These are phyloP conservation scores for Thozetella sp. DNA, from an alignment of 495 filamentous ascomycete genomes.

Conservation along the genomic window DNA sequence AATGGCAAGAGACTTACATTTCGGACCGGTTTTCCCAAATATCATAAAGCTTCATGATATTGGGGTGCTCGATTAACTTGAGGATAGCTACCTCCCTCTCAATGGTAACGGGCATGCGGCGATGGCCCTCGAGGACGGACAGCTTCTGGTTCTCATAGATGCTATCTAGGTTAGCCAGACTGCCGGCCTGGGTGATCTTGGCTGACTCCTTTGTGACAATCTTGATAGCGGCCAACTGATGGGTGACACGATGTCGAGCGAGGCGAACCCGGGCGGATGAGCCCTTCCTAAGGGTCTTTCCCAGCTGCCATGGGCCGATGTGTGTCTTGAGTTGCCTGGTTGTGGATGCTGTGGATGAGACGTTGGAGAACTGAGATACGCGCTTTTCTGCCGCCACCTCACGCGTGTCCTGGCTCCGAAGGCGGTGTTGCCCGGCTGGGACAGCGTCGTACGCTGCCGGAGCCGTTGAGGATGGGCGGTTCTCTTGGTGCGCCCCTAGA, in stretches of 20 bases:
- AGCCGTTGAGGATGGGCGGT: slow-evolving; percentile 3
- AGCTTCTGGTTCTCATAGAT: slow-evolving; percentile 38
- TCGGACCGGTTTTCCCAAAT: slow-evolving; percentile 96
- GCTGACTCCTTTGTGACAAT: slow-evolving; percentile 82
- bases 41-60: slow-evolving; percentile 89
- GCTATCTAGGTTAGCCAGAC: slow-evolving; percentile 71
- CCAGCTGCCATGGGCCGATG: slow-evolving; percentile 88
- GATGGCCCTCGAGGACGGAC: slow-evolving; percentile 52
- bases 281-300: slow-evolving; percentile 82
- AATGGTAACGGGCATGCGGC: slow-evolving; percentile 79
- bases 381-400: slow-evolving; percentile 54
- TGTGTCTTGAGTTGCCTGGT: slow-evolving; percentile 67
- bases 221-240: slow-evolving; percentile 86
- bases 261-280: slow-evolving; percentile 82
- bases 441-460: background rate
- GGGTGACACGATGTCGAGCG: slow-evolving; percentile 73
- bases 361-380: slow-evolving; percentile 71
- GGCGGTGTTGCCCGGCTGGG: background rate
- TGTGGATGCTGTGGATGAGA: slow-evolving; percentile 56
- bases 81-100: slow-evolving; percentile 95
- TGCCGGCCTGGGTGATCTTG: slow-evolving; percentile 70
- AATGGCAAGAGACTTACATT: slow-evolving; percentile 62
- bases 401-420: slow-evolving; percentile 41
- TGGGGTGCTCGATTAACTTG: slow-evolving; percentile 91
- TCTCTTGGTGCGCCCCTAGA: slow-evolving; percentile 3